phyloP scores from a whole-genome alignment of 768 basidiomycete species.

The Rhodosporidiobolus sp. region DNA sequence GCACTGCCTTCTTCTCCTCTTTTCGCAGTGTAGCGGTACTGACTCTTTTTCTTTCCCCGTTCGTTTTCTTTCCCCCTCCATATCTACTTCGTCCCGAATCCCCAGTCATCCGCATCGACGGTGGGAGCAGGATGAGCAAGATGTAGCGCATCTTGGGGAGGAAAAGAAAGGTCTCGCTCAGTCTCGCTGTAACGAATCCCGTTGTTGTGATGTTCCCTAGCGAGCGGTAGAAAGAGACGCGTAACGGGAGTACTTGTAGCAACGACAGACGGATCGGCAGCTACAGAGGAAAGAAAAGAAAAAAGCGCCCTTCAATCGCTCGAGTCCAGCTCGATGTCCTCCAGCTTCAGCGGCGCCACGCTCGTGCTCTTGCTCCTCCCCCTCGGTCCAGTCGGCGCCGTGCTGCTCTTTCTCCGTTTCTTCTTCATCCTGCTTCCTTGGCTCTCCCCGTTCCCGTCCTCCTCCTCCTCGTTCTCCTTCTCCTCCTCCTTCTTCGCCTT shows the following conservation, averaged over 20 bases:
- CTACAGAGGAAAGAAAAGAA: too few relatives aligned
- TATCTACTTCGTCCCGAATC: too few relatives aligned
- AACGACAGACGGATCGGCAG: too few relatives aligned
- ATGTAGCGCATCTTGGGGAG: conserved; percentile 8
- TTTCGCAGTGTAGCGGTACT: neutral
- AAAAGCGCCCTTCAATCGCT: too few relatives aligned
- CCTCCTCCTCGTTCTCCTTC: conserved; percentile 9
- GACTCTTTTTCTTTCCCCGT: too few relatives aligned
- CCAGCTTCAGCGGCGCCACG: neutral
- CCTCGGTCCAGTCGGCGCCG: neutral
- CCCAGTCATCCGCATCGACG: conserved; percentile 34
- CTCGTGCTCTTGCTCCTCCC: conserved; percentile 5
- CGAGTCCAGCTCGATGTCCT: neutral
- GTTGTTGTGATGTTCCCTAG: too few relatives aligned
- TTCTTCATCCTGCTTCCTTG: neutral
- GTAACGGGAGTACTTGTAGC: too few relatives aligned
- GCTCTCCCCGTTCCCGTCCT: too few relatives aligned
- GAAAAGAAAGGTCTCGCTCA: too few relatives aligned
- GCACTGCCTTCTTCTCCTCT: neutral
- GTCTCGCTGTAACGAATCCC: too few relatives aligned
- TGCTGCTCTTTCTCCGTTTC: neutral
- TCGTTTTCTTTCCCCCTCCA: neutral
- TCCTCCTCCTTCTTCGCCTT: neutral
- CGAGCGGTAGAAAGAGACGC: too few relatives aligned
- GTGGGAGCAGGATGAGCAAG: conserved; percentile 34